These are phyloP conservation scores for Talaromyces trachyspermus DNA, from an alignment of 495 filamentous ascomycete species.

Conservation along the genomic window DNA sequence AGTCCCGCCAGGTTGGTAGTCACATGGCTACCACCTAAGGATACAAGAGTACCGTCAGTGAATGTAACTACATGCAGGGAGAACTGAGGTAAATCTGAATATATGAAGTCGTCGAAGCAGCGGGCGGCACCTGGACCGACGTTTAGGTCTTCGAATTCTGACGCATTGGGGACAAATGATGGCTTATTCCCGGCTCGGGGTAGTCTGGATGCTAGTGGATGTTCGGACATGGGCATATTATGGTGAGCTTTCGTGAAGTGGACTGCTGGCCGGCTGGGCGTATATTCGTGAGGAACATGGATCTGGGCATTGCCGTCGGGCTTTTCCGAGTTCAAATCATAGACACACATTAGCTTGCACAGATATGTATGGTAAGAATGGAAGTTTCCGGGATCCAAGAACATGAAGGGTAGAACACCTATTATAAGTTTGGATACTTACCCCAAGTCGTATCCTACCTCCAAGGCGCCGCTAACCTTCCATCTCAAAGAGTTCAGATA, in stretches of 20 bases:
- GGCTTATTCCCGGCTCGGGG: not conserved
- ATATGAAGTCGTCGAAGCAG: not conserved
- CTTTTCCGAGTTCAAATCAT: no score
- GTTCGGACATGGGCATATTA: not conserved
- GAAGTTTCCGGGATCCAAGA: no score
- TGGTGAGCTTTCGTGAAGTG: not conserved
- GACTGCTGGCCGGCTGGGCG: not conserved
- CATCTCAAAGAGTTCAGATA: not conserved
- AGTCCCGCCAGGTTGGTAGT: not conserved
- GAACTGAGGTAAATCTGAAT: not conserved
- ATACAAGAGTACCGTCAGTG: not conserved
- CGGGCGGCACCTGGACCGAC: not conserved
- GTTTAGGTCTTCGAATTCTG: not conserved
- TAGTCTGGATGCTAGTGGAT: not conserved
- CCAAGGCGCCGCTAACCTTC: not conserved
- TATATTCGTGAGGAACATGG: not conserved
- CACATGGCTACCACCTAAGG: not conserved
- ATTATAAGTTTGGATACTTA: not conserved
- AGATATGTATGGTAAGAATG: no score
- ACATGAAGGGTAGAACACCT: not conserved
- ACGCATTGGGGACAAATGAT: not conserved
- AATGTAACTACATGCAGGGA: not conserved
- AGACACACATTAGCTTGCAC: no score
- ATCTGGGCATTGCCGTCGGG: not conserved
- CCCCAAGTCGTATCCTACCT: not conserved